Percentiles rank a stretch among this genome's conserved stretches.
Conservation (phyloP, 2,329 filamentous ascomycete genomes). For the Neodidymelliopsis sp. region DNA sequence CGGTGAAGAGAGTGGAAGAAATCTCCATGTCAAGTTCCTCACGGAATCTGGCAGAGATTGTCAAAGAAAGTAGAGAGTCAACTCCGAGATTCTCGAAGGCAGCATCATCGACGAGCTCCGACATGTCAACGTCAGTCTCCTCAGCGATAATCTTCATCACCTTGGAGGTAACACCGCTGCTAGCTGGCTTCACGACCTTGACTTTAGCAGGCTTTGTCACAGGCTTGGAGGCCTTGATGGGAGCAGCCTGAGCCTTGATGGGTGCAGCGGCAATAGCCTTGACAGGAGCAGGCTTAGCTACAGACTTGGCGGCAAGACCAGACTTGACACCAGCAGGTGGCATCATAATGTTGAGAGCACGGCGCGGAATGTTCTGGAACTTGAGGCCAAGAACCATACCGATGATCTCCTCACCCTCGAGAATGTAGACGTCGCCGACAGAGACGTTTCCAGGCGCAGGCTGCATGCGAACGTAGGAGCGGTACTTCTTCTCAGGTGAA, state of each 20-base stretch:
- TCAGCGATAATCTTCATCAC: constrained; percentile 73
- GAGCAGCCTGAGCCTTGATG: constrained; percentile 47
- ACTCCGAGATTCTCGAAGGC: constrained; percentile 69
- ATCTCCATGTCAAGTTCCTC: constrained; percentile 68
- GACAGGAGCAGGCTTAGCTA: constrained; percentile 45
- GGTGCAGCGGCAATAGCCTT: constrained; percentile 45
- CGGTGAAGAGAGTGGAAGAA: constrained; percentile 66
- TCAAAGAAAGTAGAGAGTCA: constrained; percentile 67
- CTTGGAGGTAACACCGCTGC: constrained; percentile 57
- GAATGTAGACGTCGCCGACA: constrained; percentile 67
- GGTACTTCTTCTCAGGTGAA: constrained; percentile 61
- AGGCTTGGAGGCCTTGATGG: constrained; percentile 58
- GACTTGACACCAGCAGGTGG: constrained; percentile 62
- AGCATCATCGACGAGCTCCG: constrained; percentile 66
- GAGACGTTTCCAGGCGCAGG: constrained; percentile 62
- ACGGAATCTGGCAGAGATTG: constrained; percentile 67
- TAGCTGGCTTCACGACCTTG: constrained; percentile 57
- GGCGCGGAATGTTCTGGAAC: constrained; percentile 72
- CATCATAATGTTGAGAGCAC: constrained; percentile 70
- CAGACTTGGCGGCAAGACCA: constrained; percentile 36
- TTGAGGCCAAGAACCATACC: constrained; percentile 68
- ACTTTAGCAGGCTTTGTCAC: constrained; percentile 59
- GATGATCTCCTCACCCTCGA: constrained; percentile 66
- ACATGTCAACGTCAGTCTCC: constrained; percentile 67
- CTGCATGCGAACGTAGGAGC: constrained; percentile 69